Evolutionary conservation across 1,284 basidiomycete species (phyloP), one percentile per base, ranked within the genome.

Genomic region (Cystobasidium slooffiae): DNA sequence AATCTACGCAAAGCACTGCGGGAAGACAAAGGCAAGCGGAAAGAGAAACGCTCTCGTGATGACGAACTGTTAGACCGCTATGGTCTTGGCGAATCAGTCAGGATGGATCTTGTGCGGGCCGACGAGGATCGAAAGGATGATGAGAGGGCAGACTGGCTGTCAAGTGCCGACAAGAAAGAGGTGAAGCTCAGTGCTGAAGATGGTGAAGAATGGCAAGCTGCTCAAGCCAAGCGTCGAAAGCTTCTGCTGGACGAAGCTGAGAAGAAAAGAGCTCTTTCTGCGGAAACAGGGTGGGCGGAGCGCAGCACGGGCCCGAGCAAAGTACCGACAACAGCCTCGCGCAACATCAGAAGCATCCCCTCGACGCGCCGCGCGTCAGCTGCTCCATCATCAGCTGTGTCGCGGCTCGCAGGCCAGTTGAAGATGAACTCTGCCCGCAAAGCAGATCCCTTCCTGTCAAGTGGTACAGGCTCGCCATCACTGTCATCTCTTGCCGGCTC

Each of bases 1-100:
- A 87, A 88, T 70, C 86, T 91, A 7, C 88, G 97, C 44, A 90
- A 89, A 78, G 86, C 86, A 20, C 97, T 98, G 80, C 88, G 97
- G 0, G 87, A 88, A 74, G 91, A 92, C 78, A 98, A 97, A 84
- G 91, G 90, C 81, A 82, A 90, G 0, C 88, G 91, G 68, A 84
- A 88, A 75, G 86, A 85, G 55, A 89, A 89, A 77, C 85, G 88
- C 72, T 85, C 84, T 41, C 85, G 85, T 9, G 92, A 97, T 79
- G 88, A 90, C 52, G 83, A 83, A 12, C 82, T 96, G 56, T 90
- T 89, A 77, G 86, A 85, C 41, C 59, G 78, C 6, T 81, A 80
- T n/a, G 81, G 80, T 6, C 69, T 77, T 4, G 62, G 68, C 14
- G 69, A 72, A 41, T 14, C 55, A 18, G 72, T 68, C 46, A 59